Conservation (phyloP, 768 basidiomycete species). For the Arthromyces matolae region DNA sequence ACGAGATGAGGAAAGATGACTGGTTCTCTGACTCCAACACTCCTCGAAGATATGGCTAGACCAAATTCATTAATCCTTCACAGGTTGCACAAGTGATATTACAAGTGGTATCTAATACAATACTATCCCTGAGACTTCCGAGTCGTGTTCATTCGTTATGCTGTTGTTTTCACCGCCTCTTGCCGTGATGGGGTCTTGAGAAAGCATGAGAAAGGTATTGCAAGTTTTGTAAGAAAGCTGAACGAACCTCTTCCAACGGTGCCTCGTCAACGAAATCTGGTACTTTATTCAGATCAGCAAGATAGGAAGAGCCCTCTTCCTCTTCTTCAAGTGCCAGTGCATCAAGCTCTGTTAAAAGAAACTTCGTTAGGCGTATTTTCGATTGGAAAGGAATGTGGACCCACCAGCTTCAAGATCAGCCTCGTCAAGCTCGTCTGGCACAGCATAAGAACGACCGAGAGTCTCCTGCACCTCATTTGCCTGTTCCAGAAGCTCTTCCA, state of each 20-base stretch:
- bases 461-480: conserved; percentile 98
- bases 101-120: conserved; percentile 19
- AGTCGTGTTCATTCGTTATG: conserved; percentile 14
- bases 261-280: conserved; percentile 93
- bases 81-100: conserved; percentile 7
- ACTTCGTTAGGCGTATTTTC: not conserved
- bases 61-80: conserved; percentile 8
- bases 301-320: conserved; percentile 86
- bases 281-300: conserved; percentile 78
- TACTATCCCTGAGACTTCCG: conserved; percentile 3
- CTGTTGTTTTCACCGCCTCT: conserved; percentile 57
- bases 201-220: not conserved
- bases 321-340: conserved; percentile 90
- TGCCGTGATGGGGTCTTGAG: conserved; percentile 38
- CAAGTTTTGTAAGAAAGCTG: not conserved
- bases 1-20: conserved; percentile 65
- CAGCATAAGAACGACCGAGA: conserved; percentile 88
- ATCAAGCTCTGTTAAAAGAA: conserved; percentile 69
- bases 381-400: conserved; percentile 17
- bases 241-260: conserved; percentile 71
- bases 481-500: conserved; percentile 96
- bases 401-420: conserved; percentile 93
- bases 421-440: conserved; percentile 97
- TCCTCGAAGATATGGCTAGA: conserved; percentile 64
- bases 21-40: conserved; percentile 66